Percentiles rank a stretch among this genome's conserved stretches.
Evolutionary conservation across 2,329 filamentous ascomycete genomes (phyloP).

Genomic region (Claviceps citrina): DNA sequence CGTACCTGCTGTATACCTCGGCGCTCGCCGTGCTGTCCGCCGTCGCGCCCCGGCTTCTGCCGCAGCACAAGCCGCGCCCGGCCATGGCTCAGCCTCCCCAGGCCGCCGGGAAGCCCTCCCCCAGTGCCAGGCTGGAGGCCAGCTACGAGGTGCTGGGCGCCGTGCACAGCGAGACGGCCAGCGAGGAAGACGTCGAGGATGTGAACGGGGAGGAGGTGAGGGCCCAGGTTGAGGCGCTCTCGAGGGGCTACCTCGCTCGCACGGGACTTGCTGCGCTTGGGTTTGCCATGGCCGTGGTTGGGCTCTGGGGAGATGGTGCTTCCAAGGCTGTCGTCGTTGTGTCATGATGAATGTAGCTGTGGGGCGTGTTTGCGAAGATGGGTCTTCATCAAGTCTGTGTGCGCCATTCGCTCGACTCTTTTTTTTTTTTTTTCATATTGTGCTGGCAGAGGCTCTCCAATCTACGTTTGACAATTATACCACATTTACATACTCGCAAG

Average conservation of each 20-base stretch:
- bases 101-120: constrained; percentile 15
- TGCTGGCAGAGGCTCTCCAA: not conserved
- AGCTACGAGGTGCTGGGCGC: constrained; percentile 56
- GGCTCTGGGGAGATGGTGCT: constrained; percentile 50
- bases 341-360: constrained; percentile 12
- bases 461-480: too few relatives aligned
- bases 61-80: constrained; percentile 17
- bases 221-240: constrained; percentile 38
- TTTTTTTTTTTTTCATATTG: too few relatives aligned
- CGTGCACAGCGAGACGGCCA: constrained; percentile 31
- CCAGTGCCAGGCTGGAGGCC: constrained; percentile 42
- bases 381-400: not conserved
- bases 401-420: too few relatives aligned
- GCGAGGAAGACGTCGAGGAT: constrained; percentile 35
- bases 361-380: not conserved
- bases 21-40: constrained; percentile 50
- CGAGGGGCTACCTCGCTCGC: constrained; percentile 37
- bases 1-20: constrained; percentile 78
- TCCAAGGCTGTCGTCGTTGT: constrained; percentile 19
- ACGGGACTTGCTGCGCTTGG: constrained; percentile 38
- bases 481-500: too few relatives aligned
- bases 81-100: constrained; percentile 14
- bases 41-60: constrained; percentile 33
- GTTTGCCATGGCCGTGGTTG: constrained; percentile 46
- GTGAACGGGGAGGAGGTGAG: constrained; percentile 50